Percentiles rank a stretch among this genome's conserved stretches.
Conservation (phyloP, 1,284 basidiomycete genomes). For the Malassezia restricta region DNA sequence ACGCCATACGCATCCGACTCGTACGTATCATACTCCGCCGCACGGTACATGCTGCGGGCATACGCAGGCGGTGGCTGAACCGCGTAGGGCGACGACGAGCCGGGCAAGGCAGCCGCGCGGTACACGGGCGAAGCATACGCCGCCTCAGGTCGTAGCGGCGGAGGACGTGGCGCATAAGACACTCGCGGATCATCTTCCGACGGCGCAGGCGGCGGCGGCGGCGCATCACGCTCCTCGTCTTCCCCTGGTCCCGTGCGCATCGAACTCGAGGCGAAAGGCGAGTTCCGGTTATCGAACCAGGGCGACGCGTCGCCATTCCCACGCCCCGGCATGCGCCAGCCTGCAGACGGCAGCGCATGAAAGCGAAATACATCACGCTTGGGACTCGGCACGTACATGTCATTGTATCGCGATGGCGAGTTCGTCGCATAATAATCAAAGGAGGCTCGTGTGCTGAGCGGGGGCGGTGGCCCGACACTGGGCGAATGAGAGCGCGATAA, state of each 20-base stretch:
- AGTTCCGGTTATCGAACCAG: constrained; percentile 35
- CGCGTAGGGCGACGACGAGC: not conserved
- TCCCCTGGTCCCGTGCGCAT: constrained; percentile 6
- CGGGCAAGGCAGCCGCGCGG: not conserved
- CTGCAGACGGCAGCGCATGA: not conserved
- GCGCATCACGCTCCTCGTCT: not conserved
- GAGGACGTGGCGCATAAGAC: not conserved
- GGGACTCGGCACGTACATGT: constrained; percentile 26
- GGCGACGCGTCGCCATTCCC: constrained; percentile 28
- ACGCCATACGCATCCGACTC: not conserved
- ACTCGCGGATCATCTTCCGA: too few relatives aligned
- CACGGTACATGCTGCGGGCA: constrained; percentile 2
- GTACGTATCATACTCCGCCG: not conserved
- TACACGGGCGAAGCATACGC: not conserved
- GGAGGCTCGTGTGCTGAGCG: not conserved
- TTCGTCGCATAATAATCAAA: not conserved
- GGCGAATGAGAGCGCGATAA: not conserved
- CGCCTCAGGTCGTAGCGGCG: not conserved
- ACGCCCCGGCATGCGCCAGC: constrained; percentile 4
- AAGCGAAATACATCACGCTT: constrained; percentile 25
- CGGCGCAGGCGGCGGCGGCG: not conserved
- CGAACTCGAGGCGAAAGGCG: constrained; percentile 30
- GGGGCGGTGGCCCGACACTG: not conserved
- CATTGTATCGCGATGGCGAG: constrained; percentile 19
- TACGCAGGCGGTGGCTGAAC: not conserved